Conservation (phyloP, 495 filamentous ascomycete genomes). For the Cercophora sp. region DNA sequence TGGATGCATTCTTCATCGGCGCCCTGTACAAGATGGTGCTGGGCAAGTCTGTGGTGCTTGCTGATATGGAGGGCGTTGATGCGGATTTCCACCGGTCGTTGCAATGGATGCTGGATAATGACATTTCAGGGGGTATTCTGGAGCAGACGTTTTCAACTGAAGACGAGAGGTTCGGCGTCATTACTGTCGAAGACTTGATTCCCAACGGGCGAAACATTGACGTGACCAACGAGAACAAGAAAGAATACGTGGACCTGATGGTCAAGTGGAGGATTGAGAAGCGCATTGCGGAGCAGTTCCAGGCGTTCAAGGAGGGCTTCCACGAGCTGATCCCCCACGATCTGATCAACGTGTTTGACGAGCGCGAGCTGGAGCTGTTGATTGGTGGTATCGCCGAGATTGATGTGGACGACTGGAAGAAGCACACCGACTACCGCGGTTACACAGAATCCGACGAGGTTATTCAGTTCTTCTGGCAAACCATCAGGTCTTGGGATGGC, state of each 20-base stretch:
- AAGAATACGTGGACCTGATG: constrained; percentile 91
- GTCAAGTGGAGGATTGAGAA: constrained; percentile 99
- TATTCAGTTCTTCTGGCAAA: constrained; percentile 98
- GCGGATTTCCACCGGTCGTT: constrained; percentile 93
- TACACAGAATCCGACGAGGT: constrained; percentile 98
- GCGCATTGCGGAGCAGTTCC: constrained; percentile 95
- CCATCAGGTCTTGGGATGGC: constrained; percentile 90
- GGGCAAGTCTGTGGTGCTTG: constrained; percentile 82
- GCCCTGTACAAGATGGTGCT: constrained; percentile 99
- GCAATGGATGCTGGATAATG: constrained; percentile 96
- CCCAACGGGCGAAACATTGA: constrained; percentile 85
- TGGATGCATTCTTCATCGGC: constrained; percentile 99
- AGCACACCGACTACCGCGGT: constrained; percentile 99
- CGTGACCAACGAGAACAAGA: constrained; percentile 96
- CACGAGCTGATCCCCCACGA: constrained; percentile 96
- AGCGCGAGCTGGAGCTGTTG: constrained; percentile 91
- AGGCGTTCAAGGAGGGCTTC: constrained; percentile 95
- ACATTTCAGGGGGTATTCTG: constrained; percentile 81
- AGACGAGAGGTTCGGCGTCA: constrained; percentile 95
- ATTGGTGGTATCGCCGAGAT: constrained; percentile 99
- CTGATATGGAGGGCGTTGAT: constrained; percentile 99
- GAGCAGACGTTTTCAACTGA: constrained; percentile 94
- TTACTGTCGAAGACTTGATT: constrained; percentile 87
- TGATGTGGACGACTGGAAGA: constrained; percentile 99
- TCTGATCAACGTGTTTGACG: constrained; percentile 97